These are phyloP conservation scores for Didymella sp. DNA, from an alignment of 2,329 filamentous ascomycete genomes.

Conservation along the genomic window DNA sequence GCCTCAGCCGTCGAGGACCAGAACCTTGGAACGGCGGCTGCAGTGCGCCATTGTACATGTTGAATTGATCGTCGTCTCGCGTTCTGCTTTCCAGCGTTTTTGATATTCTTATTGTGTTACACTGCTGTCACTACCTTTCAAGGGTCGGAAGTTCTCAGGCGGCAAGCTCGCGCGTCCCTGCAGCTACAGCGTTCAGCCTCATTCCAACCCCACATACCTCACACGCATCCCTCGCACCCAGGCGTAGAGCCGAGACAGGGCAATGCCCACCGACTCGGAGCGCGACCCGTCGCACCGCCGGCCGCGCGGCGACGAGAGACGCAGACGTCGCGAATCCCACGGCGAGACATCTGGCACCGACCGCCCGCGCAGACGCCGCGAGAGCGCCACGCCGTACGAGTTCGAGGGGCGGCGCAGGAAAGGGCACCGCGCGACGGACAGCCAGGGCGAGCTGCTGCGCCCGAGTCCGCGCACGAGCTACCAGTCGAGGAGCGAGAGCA, in stretches of 20 bases:
- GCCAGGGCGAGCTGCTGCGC: conserved; percentile 45
- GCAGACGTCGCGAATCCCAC: conserved; percentile 39
- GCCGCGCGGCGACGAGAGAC: conserved; percentile 38
- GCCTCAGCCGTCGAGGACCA: conserved; percentile 26
- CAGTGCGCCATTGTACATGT: conserved; percentile 36
- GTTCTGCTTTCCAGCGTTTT: neutral
- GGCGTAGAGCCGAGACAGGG: no score
- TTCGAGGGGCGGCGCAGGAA: conserved; percentile 39
- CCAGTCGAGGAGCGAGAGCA: neutral
- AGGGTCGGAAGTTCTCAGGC: neutral
- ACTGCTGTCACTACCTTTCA: neutral
- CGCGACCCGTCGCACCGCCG: conserved; percentile 30
- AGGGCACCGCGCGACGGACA: conserved; percentile 51
- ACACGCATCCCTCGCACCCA: conserved; percentile 17
- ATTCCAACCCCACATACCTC: conserved; percentile 27
- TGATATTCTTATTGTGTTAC: conserved; percentile 6
- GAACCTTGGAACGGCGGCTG: neutral
- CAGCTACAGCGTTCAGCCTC: conserved; percentile 1
- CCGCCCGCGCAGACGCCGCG: conserved; percentile 28
- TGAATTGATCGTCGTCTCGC: conserved; percentile 18
- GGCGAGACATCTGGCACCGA: conserved; percentile 34
- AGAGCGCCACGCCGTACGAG: conserved; percentile 30
- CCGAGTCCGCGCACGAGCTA: conserved; percentile 6
- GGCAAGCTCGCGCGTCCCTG: conserved; percentile 1
- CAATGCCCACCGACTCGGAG: conserved; percentile 19